phyloP scores from a whole-genome alignment of 371 early-diverging fungal genomes.

The Haplosporangium sp. region DNA sequence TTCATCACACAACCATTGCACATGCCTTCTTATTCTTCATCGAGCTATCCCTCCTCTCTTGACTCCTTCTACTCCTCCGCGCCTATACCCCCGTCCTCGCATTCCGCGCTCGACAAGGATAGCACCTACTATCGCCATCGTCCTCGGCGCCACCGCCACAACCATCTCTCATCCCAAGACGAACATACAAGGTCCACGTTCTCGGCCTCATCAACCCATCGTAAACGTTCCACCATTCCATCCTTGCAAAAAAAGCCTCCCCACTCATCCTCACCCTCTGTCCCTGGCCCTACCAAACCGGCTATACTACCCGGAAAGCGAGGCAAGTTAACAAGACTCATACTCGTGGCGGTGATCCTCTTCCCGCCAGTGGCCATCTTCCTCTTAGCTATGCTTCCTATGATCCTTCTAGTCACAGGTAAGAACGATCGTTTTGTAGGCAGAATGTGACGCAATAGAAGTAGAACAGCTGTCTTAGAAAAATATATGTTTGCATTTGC shows the following conservation, averaged over 20 bases:
- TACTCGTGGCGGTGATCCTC: slow-evolving; percentile 35
- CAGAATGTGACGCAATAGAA: neutral
- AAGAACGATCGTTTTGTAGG: neutral
- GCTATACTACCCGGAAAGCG: slow-evolving; percentile 41
- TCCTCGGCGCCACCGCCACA: slow-evolving; percentile 1
- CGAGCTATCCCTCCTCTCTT: neutral
- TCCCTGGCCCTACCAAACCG: neutral
- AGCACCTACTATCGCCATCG: neutral
- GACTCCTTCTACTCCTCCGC: neutral
- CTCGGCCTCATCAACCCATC: too few species aligned
- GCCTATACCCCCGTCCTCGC: too few species aligned
- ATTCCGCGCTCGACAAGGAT: too few species aligned
- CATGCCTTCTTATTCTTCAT: neutral
- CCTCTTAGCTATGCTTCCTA: slow-evolving; percentile 38
- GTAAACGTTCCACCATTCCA: neutral
- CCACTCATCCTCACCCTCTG: neutral
- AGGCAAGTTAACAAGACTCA: slow-evolving; percentile 33
- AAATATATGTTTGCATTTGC: too few species aligned
- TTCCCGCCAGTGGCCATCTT: slow-evolving; percentile 35
- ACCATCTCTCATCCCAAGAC: too few species aligned
- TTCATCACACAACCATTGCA: too few species aligned
- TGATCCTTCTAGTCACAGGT: slow-evolving; percentile 17
- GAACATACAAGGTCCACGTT: too few species aligned
- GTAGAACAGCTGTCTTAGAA: too few species aligned
- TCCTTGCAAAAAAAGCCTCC: neutral